Conservation (phyloP, 805 yeast species). For the Saccharomycopsis schoenii region DNA sequence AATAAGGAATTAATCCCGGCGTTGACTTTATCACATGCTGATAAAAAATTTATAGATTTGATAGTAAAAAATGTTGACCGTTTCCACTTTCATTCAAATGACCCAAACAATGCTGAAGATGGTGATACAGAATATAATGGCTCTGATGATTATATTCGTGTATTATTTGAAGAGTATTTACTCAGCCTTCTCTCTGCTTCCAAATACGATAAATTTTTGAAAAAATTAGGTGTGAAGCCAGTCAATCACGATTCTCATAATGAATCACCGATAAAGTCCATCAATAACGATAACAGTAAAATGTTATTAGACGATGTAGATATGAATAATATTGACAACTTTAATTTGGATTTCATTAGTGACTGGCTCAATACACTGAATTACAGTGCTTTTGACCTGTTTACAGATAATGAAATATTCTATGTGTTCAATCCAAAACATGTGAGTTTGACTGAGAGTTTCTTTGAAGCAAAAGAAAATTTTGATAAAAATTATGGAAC, state of each 20-base stretch:
- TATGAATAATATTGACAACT: conserved; percentile 32
- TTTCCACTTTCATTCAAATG: conserved; percentile 7
- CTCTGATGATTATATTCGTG: conserved; percentile 80
- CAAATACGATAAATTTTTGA: conserved; percentile 54
- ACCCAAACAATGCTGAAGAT: conserved; percentile 29
- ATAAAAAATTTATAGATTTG: conserved; percentile 64
- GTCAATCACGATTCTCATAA: conserved; percentile 24
- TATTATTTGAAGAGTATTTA: conserved; percentile 84
- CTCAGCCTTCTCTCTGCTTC: conserved; percentile 64
- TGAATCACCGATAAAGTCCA: conserved; percentile 19
- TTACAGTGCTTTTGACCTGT: conserved; percentile 40
- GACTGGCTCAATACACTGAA: conserved; percentile 48
- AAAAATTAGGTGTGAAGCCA: conserved; percentile 29
- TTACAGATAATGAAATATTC: conserved; percentile 63
- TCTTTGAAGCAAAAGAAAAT: conserved; percentile 10
- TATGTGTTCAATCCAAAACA: conserved; percentile 45
- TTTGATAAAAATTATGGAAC: conserved; percentile 7
- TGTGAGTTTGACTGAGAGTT: conserved; percentile 20
- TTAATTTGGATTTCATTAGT: conserved; percentile 36
- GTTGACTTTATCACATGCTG: conserved; percentile 45
- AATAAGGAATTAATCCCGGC: conserved; percentile 32
- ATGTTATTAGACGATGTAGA: conserved; percentile 21
- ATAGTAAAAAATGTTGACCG: conserved; percentile 39
- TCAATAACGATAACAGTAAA: conserved; percentile 7
- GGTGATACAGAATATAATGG: conserved; percentile 40